Evolutionary conservation across 441 rosid genomes (phyloP).

Genomic region (Hypseocharis bilobata): DNA sequence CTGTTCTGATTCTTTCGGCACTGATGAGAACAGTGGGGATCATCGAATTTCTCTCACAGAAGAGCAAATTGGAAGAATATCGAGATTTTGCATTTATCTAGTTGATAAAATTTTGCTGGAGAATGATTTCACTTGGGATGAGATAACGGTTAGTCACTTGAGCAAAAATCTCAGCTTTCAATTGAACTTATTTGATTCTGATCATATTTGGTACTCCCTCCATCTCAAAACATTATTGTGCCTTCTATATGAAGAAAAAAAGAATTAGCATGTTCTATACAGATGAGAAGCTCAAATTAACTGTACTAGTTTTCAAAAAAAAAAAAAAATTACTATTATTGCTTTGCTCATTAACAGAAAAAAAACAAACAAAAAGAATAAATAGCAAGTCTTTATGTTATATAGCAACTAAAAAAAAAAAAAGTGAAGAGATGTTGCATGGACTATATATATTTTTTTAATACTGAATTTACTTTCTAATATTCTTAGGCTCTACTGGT

Average conservation of each 20-base stretch:
- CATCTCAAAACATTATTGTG: background rate
- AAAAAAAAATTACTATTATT: too few species aligned
- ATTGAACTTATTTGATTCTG: background rate
- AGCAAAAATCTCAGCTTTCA: background rate
- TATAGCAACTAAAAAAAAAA: too few species aligned
- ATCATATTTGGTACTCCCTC: background rate
- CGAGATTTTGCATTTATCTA: slow-evolving; percentile 64
- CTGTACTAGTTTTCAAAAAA: too few species aligned
- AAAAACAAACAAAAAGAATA: too few species aligned
- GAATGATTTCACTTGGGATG: slow-evolving; percentile 59
- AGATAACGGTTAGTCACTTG: slow-evolving; percentile 45
- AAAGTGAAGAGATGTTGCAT: too few species aligned
- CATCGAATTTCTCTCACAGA: slow-evolving; percentile 25
- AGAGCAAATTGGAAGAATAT: slow-evolving; percentile 38
- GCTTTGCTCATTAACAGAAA: background rate
- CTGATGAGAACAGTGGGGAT: slow-evolving; percentile 17
- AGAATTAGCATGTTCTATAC: too few species aligned
- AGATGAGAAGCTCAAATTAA: too few species aligned
- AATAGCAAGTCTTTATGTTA: too few species aligned
- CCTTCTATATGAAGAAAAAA: background rate
- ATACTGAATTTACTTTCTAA: too few species aligned
- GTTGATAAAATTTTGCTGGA: slow-evolving; percentile 52
- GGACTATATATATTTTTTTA: too few species aligned
- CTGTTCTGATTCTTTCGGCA: slow-evolving; percentile 27
- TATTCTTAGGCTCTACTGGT: too few species aligned